phyloP scores from a whole-genome alignment of 2,329 filamentous ascomycete genomes.

The Aspergillus luchuensis region DNA sequence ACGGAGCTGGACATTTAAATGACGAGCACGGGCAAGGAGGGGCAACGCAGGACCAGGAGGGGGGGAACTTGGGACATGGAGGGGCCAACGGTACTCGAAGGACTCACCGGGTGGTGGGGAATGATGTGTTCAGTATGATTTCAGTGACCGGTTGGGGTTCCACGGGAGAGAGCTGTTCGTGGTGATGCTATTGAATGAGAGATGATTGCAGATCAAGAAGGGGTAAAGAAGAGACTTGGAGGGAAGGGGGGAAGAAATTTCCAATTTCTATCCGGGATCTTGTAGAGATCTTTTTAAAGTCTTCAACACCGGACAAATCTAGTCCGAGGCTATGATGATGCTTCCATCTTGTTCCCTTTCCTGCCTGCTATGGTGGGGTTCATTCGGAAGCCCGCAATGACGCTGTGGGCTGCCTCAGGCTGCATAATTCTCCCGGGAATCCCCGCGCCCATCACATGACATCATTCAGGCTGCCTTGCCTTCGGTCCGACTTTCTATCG shows the following conservation, averaged over 20 bases:
- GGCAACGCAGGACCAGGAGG: conserved; percentile 16
- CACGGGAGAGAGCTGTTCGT: conserved; percentile 3
- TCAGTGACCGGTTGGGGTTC: conserved; percentile 20
- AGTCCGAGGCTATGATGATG: conserved; percentile 12
- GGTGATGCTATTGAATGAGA: not conserved
- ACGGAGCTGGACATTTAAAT: conserved; percentile 22
- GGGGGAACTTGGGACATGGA: conserved; percentile 20
- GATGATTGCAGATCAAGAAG: not conserved
- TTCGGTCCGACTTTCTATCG: not conserved
- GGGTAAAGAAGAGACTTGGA: not conserved
- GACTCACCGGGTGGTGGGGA: conserved; percentile 43
- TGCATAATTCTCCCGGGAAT: conserved; percentile 21
- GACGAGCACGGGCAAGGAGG: conserved; percentile 15
- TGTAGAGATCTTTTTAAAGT: not conserved
- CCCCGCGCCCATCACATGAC: conserved; percentile 31
- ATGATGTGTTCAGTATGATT: conserved; percentile 42
- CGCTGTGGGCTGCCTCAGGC: conserved; percentile 24
- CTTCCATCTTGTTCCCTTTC: conserved; percentile 5
- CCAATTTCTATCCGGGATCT: not conserved
- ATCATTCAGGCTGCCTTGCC: conserved; percentile 19
- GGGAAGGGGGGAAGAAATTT: not conserved
- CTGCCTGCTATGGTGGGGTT: conserved; percentile 20
- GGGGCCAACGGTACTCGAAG: conserved; percentile 23
- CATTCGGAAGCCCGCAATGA: conserved; percentile 15
- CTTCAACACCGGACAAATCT: conserved; percentile 1